Base-by-base conservation (phyloP, 2,329 filamentous ascomycete genomes). In the Calycina herbarum region DNA sequence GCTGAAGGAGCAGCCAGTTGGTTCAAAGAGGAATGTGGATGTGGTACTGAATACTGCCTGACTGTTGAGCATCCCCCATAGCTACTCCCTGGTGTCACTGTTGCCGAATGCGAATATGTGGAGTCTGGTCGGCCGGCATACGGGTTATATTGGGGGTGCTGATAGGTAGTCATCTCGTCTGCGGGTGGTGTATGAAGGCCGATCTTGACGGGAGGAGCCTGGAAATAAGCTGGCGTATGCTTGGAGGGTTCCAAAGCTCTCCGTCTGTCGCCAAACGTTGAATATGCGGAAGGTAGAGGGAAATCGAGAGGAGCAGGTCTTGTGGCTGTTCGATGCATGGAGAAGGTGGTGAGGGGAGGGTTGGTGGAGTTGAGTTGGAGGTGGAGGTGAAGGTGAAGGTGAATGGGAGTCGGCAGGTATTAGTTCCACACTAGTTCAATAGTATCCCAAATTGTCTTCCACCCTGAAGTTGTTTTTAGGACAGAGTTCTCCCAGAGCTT, bases 101-200 rank as follows among this genome's bases (percentile, higher is more conserved):
- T 51, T 38, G 45, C 64, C 24, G 69, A 57, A 8, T 57, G 57
- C 4, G 71, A 60, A 48, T 73, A 74, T 38, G 75, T 66, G 59
- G 78, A 77, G 77, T 83, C 71, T 63, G 68, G 66, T 61, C 70
- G 80, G 68, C 73, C 77, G 51, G 82, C 79, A 74, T 83, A 85
- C 62, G 79, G 78, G 66, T 80, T 78, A 71, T 82, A 77, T 63
- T 79, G 76, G 13, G 80, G 70, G 59, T 77, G 77, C 61, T 83
- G 82, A 70, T 85, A 85, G 54, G 73, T 69, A n/a, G 81, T 77
- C 84, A 86, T 81, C 57, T 80, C 78, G 77, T 85, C 83, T 69
- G 78, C 75, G 51, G 82, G 83, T 61, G 83, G 83, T 66, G 82
- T 84, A 73, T 77, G 78, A 71, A 85, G 79, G 67, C 83, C 82